These are phyloP conservation scores for Stevia rebaudiana DNA, from an alignment of 140 eudicot genomes.

Conservation along the genomic window DNA sequence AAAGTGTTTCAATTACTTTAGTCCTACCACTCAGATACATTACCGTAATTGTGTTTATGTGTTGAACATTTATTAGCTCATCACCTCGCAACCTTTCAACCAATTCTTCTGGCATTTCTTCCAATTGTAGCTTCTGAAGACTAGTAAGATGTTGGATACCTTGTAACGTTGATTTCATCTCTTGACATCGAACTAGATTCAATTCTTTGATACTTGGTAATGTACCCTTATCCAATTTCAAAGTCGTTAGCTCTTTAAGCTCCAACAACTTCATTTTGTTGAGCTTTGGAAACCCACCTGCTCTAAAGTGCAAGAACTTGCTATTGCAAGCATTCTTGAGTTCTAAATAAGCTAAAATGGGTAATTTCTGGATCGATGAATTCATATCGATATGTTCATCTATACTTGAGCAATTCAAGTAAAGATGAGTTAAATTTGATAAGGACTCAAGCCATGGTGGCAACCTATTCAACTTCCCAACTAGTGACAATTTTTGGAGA, in stretches of 20 bases:
- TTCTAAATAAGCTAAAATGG: conserved; percentile 40
- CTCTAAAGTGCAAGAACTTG: conserved; percentile 31
- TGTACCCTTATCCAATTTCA: conserved; percentile 43
- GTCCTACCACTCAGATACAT: conserved; percentile 21
- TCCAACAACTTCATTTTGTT: conserved; percentile 36
- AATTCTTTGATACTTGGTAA: conserved; percentile 40
- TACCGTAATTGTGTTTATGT: conserved; percentile 29
- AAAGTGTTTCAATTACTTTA: conserved; percentile 18
- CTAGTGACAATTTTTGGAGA: conserved; percentile 47
- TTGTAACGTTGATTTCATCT: conserved; percentile 34
- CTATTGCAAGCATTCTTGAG: conserved; percentile 38
- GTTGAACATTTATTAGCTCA: conserved; percentile 30
- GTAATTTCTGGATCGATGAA: conserved; percentile 30
- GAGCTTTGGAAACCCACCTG: conserved; percentile 44
- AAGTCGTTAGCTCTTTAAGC: conserved; percentile 24
- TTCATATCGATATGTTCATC: conserved; percentile 30
- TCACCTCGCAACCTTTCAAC: conserved; percentile 31
- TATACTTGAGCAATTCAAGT: conserved; percentile 35
- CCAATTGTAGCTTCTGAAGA: conserved; percentile 45
- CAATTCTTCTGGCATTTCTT: conserved; percentile 47
- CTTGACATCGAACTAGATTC: conserved; percentile 37
- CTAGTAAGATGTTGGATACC: conserved; percentile 44
- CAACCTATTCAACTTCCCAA: conserved; percentile 38
- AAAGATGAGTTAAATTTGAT: conserved; percentile 40
- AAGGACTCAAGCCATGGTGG: conserved; percentile 49